Conservation (phyloP, 768 basidiomycete species). For the Boletus tomentosulus region DNA sequence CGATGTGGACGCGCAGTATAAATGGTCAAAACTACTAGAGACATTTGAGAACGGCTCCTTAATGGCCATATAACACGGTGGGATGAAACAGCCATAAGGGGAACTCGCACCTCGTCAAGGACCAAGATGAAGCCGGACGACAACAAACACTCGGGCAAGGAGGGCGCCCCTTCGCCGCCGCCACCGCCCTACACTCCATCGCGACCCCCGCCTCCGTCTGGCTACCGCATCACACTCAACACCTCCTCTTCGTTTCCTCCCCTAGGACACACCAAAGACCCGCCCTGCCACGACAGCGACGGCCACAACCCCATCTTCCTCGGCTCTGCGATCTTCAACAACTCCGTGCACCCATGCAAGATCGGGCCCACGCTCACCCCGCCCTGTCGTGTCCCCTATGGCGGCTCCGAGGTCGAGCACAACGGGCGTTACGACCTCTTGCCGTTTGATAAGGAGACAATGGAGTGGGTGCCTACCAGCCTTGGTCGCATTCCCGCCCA, state of each 20-base stretch:
- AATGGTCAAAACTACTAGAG: no score
- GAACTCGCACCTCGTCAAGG: background rate
- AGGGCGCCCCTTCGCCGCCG: background rate
- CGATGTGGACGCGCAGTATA: no score
- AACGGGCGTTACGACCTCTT: slow-evolving; percentile 70
- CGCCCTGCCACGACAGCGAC: slow-evolving; percentile 56
- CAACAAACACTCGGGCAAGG: background rate
- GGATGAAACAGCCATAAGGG: background rate
- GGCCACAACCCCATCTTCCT: slow-evolving; percentile 58
- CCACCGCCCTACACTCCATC: slow-evolving; percentile 19
- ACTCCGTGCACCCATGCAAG: slow-evolving; percentile 82
- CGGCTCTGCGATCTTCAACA: slow-evolving; percentile 65
- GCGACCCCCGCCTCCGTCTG: slow-evolving; percentile 49
- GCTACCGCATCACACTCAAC: slow-evolving; percentile 58
- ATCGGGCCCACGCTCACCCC: slow-evolving; percentile 56
- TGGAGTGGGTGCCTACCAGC: slow-evolving; percentile 71
- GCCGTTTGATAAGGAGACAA: slow-evolving; percentile 58
- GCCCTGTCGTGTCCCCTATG: slow-evolving; percentile 57
- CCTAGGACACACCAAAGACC: slow-evolving; percentile 38
- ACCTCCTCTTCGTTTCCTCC: slow-evolving; percentile 38
- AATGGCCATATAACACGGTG: no score
- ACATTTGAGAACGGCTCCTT: no score
- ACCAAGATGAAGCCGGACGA: slow-evolving; percentile 10
- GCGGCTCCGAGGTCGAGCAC: slow-evolving; percentile 57
- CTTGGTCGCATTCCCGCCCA: slow-evolving; percentile 57